A percentile compares a stretch with the other conserved stretches of the same genome.
phyloP scores from a whole-genome alignment of 2,329 filamentous ascomycete species.

The Emergomyces africanus region DNA sequence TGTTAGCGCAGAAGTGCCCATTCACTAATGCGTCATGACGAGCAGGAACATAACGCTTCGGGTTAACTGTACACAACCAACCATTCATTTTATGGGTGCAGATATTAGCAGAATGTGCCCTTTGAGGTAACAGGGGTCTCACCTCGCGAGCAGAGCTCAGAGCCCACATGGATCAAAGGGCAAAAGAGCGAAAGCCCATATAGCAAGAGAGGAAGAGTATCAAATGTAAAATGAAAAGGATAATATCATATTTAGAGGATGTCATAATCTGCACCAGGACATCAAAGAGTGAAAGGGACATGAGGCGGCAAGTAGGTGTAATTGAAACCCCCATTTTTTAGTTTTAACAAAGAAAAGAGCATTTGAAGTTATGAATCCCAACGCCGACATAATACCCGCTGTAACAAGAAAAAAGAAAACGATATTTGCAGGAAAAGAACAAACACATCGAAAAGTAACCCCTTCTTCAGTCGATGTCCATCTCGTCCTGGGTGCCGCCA shows the following conservation, averaged over 20 bases:
- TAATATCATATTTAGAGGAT: neutral
- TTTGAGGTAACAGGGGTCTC: no score
- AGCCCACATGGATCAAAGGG: neutral
- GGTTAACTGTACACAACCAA: no score
- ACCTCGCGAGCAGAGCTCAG: no score
- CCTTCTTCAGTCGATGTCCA: conserved; percentile 32
- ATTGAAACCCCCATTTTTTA: neutral
- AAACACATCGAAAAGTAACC: neutral
- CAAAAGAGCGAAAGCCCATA: conserved; percentile 5
- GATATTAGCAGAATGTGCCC: no score
- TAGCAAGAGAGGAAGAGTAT: conserved; percentile 3
- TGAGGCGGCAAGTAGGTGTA: neutral
- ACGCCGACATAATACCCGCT: neutral
- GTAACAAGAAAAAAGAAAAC: conserved; percentile 1
- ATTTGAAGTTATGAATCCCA: neutral
- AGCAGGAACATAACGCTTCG: neutral
- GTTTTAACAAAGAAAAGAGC: neutral
- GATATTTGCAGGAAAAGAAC: neutral
- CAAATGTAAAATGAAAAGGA: conserved; percentile 4
- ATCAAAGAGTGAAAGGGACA: neutral
- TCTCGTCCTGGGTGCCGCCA: conserved; percentile 33
- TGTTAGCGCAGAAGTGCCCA: no score
- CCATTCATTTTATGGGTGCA: no score
- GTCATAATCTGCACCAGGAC: neutral
- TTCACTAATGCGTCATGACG: neutral